Evolutionary conservation across 495 filamentous ascomycete species (phyloP).

Genomic region (Xylaria flabelliformis): DNA sequence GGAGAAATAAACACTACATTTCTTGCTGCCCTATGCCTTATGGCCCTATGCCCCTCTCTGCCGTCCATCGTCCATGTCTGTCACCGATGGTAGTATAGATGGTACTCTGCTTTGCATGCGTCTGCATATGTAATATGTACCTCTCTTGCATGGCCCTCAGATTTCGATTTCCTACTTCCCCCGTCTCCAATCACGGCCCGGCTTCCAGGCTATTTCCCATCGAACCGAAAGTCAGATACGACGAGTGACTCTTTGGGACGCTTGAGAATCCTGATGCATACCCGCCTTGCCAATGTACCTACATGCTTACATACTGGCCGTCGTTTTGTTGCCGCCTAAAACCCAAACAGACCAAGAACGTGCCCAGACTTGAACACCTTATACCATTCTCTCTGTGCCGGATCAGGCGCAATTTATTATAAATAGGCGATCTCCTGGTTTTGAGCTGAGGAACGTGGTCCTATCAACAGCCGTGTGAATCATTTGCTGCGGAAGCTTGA

Average conservation of each 20-base stretch:
- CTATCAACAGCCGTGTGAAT: not conserved
- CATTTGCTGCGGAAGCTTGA: not conserved
- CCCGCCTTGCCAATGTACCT: slow-evolving; percentile 7
- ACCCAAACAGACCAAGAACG: not conserved
- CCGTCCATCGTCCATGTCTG: not conserved
- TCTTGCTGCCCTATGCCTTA: slow-evolving; percentile 14
- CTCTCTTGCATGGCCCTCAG: slow-evolving; percentile 7
- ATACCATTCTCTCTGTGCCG: slow-evolving; percentile 13
- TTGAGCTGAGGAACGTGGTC: slow-evolving; percentile 23
- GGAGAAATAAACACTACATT: not conserved
- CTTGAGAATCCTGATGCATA: not conserved
- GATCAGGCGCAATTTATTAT: slow-evolving; percentile 16
- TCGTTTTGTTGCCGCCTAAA: slow-evolving; percentile 8
- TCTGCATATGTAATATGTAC: slow-evolving; percentile 26
- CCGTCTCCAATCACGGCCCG: slow-evolving; percentile 2
- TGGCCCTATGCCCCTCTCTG: not conserved
- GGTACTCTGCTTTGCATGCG: slow-evolving; percentile 10
- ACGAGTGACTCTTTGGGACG: not conserved
- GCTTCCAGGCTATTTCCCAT: slow-evolving; percentile 12
- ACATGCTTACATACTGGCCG: not conserved
- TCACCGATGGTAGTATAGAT: slow-evolving; percentile 5
- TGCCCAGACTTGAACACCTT: not conserved
- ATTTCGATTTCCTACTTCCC: slow-evolving; percentile 5
- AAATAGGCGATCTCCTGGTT: not conserved
- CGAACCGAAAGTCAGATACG: not conserved